Percentiles rank a stretch among this genome's conserved stretches.
Evolutionary conservation across 2,329 filamentous ascomycete genomes (phyloP).

Genomic region (Aspergillus fischeri): DNA sequence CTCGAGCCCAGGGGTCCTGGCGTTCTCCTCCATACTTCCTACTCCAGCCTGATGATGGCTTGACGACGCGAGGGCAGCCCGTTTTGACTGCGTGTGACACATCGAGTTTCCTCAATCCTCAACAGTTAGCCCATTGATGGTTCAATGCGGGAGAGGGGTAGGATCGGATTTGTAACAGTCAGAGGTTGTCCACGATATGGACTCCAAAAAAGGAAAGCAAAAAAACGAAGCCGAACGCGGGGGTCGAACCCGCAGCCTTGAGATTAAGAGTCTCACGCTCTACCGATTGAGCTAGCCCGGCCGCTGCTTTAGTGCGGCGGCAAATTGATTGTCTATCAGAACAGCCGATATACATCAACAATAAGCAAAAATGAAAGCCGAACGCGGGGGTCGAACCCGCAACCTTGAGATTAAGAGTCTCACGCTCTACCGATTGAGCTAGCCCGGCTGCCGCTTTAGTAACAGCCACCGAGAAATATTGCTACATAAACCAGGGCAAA

Average conservation of each 20-base stretch:
- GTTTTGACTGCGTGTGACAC: no score
- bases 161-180: no score
- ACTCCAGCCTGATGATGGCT: no score
- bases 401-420: slow-evolving; percentile 47
- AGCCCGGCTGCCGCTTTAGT: slow-evolving; percentile 35
- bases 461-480: neutral
- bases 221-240: slow-evolving; percentile 14
- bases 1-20: no score
- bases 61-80: no score
- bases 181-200: no score
- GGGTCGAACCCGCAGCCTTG: slow-evolving; percentile 42
- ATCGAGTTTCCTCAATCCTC: no score
- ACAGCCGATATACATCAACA: neutral
- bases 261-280: slow-evolving; percentile 49
- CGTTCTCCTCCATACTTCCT: no score
- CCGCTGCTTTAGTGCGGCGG: slow-evolving; percentile 10
- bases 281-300: slow-evolving; percentile 51
- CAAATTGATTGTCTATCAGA: no score
- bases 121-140: no score
- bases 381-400: slow-evolving; percentile 43
- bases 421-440: slow-evolving; percentile 51
- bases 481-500: neutral
- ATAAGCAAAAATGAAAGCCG: slow-evolving; percentile 25
- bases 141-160: no score
- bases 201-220: no score